Percentiles rank a stretch among this genome's conserved stretches.
Conservation (phyloP, 148 eudicot genomes). For the Pouteria glomerata region DNA sequence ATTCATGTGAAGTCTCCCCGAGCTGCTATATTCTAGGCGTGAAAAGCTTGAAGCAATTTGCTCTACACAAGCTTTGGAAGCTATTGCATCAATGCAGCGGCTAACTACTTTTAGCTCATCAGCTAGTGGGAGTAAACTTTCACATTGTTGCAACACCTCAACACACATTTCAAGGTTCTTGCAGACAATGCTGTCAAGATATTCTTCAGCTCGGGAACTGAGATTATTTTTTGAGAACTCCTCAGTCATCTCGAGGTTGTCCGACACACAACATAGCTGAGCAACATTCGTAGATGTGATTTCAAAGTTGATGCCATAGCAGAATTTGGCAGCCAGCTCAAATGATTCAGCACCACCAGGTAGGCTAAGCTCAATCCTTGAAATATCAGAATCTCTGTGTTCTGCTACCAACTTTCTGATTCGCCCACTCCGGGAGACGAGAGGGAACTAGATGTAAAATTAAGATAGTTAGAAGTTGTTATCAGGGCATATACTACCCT, state of each 20-base stretch:
- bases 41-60: conserved; percentile 96
- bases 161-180: conserved; percentile 76
- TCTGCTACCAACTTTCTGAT: conserved; percentile 71
- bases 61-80: conserved; percentile 82
- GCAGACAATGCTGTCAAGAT: conserved; percentile 62
- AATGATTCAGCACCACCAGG: conserved; percentile 82
- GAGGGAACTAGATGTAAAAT: conserved; percentile 62
- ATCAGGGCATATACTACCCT: neutral
- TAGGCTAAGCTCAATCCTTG: conserved; percentile 54
- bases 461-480: neutral
- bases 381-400: conserved; percentile 45
- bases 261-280: conserved; percentile 66
- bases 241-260: conserved; percentile 75
- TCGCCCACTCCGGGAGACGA: conserved; percentile 76
- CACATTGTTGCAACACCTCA: conserved; percentile 75
- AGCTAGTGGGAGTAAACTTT: conserved; percentile 73
- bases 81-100: conserved; percentile 73
- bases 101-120: conserved; percentile 65
- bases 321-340: conserved; percentile 85
- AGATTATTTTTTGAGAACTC: conserved; percentile 71
- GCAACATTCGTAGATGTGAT: conserved; percentile 76
- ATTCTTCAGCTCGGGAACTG: conserved; percentile 67
- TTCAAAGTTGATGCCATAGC: conserved; percentile 82
- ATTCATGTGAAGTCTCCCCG: conserved; percentile 89
- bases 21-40: conserved; percentile 82